A percentile compares a stretch with the other conserved stretches of the same genome.
phyloP scores from a whole-genome alignment of 352 stramenopile species.

The Phytophthora colocasiae region DNA sequence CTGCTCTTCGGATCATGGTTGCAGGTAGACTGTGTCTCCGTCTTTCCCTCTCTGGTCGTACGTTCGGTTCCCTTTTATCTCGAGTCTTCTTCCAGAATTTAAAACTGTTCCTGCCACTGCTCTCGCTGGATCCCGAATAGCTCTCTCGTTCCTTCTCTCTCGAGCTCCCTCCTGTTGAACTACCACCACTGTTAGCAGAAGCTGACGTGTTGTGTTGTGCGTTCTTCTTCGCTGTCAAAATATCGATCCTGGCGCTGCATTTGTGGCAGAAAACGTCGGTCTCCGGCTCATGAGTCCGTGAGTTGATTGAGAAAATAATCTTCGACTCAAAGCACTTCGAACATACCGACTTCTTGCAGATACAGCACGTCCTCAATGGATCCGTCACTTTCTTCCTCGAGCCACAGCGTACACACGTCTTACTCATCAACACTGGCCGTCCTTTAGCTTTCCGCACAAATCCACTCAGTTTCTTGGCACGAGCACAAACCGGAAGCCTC shows the following conservation, averaged over 20 bases:
- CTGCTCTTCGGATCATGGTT: constrained; percentile 9
- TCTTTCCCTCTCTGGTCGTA: constrained; percentile 7
- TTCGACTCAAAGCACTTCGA: constrained; percentile 42
- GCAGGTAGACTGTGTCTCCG: constrained; percentile 20
- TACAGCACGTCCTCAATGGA: constrained; percentile 42
- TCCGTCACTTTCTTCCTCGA: constrained; percentile 38
- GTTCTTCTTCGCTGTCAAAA: constrained; percentile 31
- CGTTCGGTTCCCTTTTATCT: constrained; percentile 1
- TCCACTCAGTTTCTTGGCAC: constrained; percentile 48
- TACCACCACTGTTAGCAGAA: constrained; percentile 21
- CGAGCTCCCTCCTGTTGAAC: constrained; percentile 27
- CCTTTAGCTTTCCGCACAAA: constrained; percentile 46
- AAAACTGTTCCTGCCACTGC: constrained; percentile 11
- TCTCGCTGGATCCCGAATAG: constrained; percentile 23
- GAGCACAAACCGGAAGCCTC: constrained; percentile 38
- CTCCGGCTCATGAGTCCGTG: constrained; percentile 37
- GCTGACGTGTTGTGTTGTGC: constrained; percentile 14
- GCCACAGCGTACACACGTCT: constrained; percentile 55
- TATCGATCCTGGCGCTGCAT: constrained; percentile 42
- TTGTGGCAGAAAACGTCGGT: constrained; percentile 51
- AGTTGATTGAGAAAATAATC: constrained; percentile 44
- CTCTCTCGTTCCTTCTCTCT: constrained; percentile 26
- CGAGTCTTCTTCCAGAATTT: constrained; percentile 39
- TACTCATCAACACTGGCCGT: constrained; percentile 44
- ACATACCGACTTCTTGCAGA: constrained; percentile 65